Evolutionary conservation across 192 early-diverging fungal species (phyloP).

Genomic region (Dimargaris verticillata): DNA sequence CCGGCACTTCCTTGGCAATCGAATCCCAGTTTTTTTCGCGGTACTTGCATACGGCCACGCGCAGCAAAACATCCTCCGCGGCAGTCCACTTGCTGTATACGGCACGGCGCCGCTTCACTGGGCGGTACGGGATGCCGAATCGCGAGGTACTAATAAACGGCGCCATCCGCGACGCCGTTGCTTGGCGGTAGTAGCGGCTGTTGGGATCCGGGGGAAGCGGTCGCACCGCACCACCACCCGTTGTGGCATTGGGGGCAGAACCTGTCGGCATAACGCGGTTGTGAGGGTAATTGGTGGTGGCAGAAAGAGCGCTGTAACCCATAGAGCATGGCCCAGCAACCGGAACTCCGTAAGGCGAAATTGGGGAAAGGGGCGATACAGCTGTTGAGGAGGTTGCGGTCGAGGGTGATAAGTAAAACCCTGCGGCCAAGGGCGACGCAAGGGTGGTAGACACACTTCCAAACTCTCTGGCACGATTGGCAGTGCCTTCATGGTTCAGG

Average conservation of each 20-base stretch:
- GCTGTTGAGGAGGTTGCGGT: background rate
- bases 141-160: constrained; percentile 8
- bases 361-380: background rate
- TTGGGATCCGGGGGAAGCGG: background rate
- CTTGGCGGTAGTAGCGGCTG: constrained; percentile 4
- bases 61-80: constrained; percentile 21
- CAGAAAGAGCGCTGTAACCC: background rate
- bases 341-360: background rate
- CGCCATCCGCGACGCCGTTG: constrained; percentile 10
- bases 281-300: too few species aligned
- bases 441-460: background rate
- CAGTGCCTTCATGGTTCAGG: background rate
- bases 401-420: background rate
- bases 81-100: constrained; percentile 21
- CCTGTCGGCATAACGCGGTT: too few species aligned
- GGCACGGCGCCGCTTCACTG: constrained; percentile 11
- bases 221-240: background rate
- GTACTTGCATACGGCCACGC: constrained; percentile 16
- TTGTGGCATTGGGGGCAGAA: background rate
- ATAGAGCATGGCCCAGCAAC: background rate
- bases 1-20: constrained; percentile 19
- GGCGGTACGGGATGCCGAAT: constrained; percentile 10
- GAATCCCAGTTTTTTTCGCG: constrained; percentile 24
- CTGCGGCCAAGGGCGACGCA: background rate
- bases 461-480: background rate